Conservation (phyloP, 305 asterid species). For the Caryopteris hybrid region DNA sequence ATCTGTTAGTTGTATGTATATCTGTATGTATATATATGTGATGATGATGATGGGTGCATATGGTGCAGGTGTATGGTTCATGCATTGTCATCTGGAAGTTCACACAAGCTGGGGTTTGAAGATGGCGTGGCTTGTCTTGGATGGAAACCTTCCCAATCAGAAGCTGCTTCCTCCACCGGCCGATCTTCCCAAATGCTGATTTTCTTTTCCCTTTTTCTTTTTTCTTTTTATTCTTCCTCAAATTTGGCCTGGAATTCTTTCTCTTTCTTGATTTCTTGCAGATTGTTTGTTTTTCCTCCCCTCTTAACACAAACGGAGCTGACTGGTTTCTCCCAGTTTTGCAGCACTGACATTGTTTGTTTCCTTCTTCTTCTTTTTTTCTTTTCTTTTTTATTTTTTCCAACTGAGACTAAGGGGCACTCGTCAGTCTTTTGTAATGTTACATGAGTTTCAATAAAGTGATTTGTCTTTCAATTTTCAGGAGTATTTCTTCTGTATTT, state of each 20-base stretch:
- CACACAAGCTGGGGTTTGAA: slow-evolving; percentile 55
- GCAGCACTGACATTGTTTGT: not conserved
- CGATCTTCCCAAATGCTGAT: slow-evolving; percentile 48
- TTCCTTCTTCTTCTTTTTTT: not conserved
- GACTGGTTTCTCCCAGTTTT: not conserved
- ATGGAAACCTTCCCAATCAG: slow-evolving; percentile 42
- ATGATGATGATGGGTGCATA: too few species aligned
- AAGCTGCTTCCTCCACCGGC: slow-evolving; percentile 46
- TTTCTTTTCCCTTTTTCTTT: not conserved
- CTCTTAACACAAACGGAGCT: not conserved
- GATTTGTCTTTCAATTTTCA: not conserved
- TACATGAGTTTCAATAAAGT: not conserved
- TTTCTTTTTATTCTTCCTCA: not conserved
- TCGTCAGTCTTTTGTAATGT: not conserved
- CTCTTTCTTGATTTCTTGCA: not conserved
- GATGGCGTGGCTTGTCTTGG: slow-evolving; percentile 50
- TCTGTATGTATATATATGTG: too few species aligned
- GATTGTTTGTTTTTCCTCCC: too few species aligned
- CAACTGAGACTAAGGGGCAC: not conserved
- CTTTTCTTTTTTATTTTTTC: not conserved
- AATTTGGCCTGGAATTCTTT: not conserved
- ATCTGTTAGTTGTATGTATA: too few species aligned
- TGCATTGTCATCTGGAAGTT: slow-evolving; percentile 44
- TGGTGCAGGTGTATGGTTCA: slow-evolving; percentile 39
- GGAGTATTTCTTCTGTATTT: too few species aligned